These are phyloP conservation scores for Coemansia sp. DNA, from an alignment of 192 early-diverging fungal species.

Conservation along the genomic window DNA sequence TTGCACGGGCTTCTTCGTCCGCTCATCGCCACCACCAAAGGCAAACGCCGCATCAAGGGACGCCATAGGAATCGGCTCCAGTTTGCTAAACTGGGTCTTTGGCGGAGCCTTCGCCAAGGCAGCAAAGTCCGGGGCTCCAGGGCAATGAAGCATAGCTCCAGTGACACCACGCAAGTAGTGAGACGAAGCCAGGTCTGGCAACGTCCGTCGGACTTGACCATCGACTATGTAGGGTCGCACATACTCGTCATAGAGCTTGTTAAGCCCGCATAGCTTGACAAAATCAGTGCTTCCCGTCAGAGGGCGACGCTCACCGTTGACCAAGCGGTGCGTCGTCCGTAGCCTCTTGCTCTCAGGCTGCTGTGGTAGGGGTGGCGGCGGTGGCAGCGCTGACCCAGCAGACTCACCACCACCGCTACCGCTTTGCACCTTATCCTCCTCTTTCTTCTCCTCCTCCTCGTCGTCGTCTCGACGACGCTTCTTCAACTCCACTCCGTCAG, in stretches of 20 bases:
- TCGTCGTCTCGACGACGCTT: constrained; percentile 7
- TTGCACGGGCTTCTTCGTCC: neutral
- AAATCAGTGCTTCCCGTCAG: constrained; percentile 45
- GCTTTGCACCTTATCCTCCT: neutral
- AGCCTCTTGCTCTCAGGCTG: constrained; percentile 2
- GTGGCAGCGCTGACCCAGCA: neutral
- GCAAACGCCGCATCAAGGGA: constrained; percentile 36
- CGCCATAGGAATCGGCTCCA: constrained; percentile 41
- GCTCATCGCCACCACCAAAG: neutral
- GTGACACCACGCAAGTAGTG: constrained; percentile 31
- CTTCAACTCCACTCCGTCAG: neutral
- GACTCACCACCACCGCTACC: neutral
- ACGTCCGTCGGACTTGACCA: constrained; percentile 8
- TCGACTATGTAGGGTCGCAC: constrained; percentile 37
- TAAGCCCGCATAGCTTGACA: constrained; percentile 37
- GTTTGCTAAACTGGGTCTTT: constrained; percentile 41
- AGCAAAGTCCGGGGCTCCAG: constrained; percentile 13
- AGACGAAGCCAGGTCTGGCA: constrained; percentile 39
- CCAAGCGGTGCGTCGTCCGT: constrained; percentile 6
- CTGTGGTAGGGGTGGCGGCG: neutral
- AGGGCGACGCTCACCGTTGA: constrained; percentile 6
- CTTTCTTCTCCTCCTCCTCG: neutral
- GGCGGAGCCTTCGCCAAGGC: constrained; percentile 46
- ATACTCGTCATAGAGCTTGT: constrained; percentile 36
- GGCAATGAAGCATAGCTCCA: constrained; percentile 3